These are phyloP conservation scores for Annulohypoxylon maeteangense DNA, from an alignment of 495 filamentous ascomycete genomes.

Conservation along the genomic window DNA sequence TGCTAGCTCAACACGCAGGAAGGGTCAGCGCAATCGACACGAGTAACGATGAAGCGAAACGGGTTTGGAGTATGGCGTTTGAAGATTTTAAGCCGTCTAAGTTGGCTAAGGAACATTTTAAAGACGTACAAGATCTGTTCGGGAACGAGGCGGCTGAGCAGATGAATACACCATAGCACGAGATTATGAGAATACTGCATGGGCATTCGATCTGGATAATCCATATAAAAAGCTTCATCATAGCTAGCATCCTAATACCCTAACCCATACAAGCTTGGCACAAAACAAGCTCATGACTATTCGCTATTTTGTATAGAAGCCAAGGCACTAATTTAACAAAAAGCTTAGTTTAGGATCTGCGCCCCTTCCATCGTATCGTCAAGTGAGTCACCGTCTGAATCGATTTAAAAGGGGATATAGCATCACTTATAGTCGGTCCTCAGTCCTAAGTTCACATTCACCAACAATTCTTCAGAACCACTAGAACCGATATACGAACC, in stretches of 20 bases:
- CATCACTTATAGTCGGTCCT: neutral
- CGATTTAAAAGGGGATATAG: neutral
- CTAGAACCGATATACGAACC: neutral
- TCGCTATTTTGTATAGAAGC: neutral
- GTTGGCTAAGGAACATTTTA: conserved; percentile 38
- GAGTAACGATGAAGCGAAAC: conserved; percentile 43
- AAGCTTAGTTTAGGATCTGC: neutral
- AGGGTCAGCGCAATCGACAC: conserved; percentile 47
- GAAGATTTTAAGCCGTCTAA: conserved; percentile 42
- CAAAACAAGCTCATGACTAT: neutral
- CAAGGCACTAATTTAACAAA: conserved; percentile 15
- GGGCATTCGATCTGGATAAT: neutral
- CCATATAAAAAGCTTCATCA: neutral
- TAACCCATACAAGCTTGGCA: neutral
- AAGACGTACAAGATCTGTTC: conserved; percentile 40
- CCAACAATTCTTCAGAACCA: neutral
- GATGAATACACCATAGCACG: conserved; percentile 23
- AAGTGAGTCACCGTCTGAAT: neutral
- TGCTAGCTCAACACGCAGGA: conserved; percentile 47
- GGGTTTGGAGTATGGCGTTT: conserved; percentile 51
- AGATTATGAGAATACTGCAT: neutral
- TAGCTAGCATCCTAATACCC: neutral
- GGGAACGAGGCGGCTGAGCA: conserved; percentile 36
- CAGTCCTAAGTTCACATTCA: neutral
- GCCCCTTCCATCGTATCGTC: neutral